Conservation (phyloP, 331 rosid species). For the Phaseolus coccineus region DNA sequence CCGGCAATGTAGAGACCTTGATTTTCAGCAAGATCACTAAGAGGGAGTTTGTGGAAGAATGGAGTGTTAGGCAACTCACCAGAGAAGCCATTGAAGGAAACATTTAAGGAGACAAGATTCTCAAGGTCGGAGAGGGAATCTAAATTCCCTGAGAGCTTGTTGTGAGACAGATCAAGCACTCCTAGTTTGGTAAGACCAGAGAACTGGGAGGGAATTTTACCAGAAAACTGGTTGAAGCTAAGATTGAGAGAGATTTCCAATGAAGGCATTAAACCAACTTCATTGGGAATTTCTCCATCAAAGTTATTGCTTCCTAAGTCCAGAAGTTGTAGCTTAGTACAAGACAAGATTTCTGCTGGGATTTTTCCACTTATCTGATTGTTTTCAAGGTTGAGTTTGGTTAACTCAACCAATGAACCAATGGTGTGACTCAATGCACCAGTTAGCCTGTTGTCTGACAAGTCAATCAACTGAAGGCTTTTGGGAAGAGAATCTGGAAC, state of each 20-base stretch:
- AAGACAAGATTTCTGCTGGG: constrained; percentile 78
- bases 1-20: constrained; percentile 69
- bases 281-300: constrained; percentile 77
- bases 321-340: constrained; percentile 77
- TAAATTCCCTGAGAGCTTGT: constrained; percentile 80
- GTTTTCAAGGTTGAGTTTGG: constrained; percentile 75
- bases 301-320: constrained; percentile 83
- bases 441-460: constrained; percentile 72
- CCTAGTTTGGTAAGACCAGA: constrained; percentile 76
- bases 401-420: constrained; percentile 70
- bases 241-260: constrained; percentile 90
- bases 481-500: constrained; percentile 76
- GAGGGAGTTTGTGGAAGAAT: constrained; percentile 78
- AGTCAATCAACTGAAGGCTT: constrained; percentile 72
- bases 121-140: constrained; percentile 64
- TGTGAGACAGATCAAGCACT: constrained; percentile 88
- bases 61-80: constrained; percentile 86
- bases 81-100: constrained; percentile 82
- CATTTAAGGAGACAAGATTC: constrained; percentile 81
- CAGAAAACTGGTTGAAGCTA: constrained; percentile 83
- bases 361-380: constrained; percentile 74
- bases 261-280: constrained; percentile 71
- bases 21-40: constrained; percentile 72
- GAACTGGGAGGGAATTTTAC: constrained; percentile 75
- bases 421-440: constrained; percentile 65